Evolutionary conservation across 1,139 yeast species (phyloP).

Genomic region (Candida frijolesensis): DNA sequence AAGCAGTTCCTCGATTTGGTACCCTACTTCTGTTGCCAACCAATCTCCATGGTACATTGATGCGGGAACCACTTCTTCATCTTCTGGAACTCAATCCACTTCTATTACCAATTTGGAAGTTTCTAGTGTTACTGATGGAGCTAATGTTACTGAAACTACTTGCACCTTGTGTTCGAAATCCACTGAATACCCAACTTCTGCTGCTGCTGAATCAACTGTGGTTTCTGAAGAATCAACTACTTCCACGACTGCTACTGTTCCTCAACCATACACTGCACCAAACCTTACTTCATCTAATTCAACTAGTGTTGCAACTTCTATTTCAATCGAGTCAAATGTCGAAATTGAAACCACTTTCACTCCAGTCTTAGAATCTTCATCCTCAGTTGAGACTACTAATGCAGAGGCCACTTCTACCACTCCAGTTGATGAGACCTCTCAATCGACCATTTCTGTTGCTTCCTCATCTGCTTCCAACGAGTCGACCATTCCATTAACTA

Average conservation of each 20-base stretch:
- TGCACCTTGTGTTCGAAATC: background rate
- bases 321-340: background rate
- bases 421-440: background rate
- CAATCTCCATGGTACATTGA: background rate
- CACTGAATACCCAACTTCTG: background rate
- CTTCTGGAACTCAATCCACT: background rate
- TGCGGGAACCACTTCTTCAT: background rate
- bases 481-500: background rate
- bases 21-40: background rate
- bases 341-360: background rate
- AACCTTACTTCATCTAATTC: too few species aligned
- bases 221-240: background rate
- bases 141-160: background rate
- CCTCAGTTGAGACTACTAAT: background rate
- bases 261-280: too few species aligned
- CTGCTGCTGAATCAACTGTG: background rate
- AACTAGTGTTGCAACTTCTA: background rate
- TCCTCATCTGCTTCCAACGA: background rate
- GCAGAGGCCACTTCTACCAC: background rate
- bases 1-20: background rate
- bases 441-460: background rate
- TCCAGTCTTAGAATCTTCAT: background rate
- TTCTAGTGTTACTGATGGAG: background rate
- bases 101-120: background rate
- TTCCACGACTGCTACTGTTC: too few species aligned